Conservation (phyloP, 768 basidiomycete species). For the Suillus tomentosus region DNA sequence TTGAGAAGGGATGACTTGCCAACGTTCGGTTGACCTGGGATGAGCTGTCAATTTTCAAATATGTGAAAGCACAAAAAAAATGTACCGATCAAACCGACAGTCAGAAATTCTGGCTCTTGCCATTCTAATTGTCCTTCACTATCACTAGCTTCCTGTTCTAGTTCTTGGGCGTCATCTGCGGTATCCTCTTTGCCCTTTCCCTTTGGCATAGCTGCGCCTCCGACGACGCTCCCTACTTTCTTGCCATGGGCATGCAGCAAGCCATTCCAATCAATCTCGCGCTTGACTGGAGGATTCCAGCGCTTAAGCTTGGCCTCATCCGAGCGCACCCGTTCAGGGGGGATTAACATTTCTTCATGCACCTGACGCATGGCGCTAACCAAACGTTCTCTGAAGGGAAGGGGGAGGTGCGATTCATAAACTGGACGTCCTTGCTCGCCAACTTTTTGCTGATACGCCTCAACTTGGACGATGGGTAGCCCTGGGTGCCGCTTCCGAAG, state of each 20-base stretch:
- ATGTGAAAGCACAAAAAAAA: not conserved
- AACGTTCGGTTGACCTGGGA: constrained; percentile 87
- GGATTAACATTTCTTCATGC: constrained; percentile 67
- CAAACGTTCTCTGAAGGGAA: constrained; percentile 61
- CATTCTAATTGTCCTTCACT: constrained; percentile 15
- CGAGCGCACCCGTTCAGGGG: constrained; percentile 57
- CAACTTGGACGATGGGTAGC: constrained; percentile 69
- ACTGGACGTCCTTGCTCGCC: constrained; percentile 49
- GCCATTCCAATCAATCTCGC: constrained; percentile 72
- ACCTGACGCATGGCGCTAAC: constrained; percentile 64
- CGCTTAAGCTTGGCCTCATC: constrained; percentile 50
- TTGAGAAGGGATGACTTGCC: constrained; percentile 94
- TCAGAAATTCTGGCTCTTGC: constrained; percentile 61
- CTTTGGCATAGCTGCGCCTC: constrained; percentile 42
- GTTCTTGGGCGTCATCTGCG: constrained; percentile 27
- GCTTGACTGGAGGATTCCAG: constrained; percentile 71
- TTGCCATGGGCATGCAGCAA: constrained; percentile 48
- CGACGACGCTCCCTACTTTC: constrained; percentile 47
- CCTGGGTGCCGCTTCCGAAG: constrained; percentile 55
- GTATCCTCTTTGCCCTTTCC: constrained; percentile 19
- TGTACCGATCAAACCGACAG: constrained; percentile 79
- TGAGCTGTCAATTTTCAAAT: constrained; percentile 4
- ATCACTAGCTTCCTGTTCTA: constrained; percentile 23
- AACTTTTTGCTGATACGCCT: constrained; percentile 66
- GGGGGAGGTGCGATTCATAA: constrained; percentile 70